Evolutionary conservation across 768 basidiomycete genomes (phyloP).

Genomic region (Boletus barrowsii): DNA sequence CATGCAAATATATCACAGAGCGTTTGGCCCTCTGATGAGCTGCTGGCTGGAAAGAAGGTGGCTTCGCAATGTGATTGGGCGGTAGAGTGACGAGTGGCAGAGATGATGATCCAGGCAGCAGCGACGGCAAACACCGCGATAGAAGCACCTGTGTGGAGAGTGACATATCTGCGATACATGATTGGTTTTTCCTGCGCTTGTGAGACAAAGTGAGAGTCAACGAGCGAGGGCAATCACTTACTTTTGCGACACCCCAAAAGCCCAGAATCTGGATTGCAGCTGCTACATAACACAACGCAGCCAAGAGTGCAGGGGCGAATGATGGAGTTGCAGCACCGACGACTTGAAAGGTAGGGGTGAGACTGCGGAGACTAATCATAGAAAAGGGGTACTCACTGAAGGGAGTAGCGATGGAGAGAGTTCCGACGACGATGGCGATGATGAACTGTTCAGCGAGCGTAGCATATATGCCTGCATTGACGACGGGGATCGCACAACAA

Average conservation of each 20-base stretch:
- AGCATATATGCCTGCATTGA: slow-evolving; percentile 88
- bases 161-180: slow-evolving; percentile 66
- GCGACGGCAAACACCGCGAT: slow-evolving; percentile 69
- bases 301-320: slow-evolving; percentile 72
- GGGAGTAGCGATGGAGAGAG: slow-evolving; percentile 74
- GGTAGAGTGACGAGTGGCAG: slow-evolving; percentile 69
- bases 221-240: slow-evolving; percentile 24
- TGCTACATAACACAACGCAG: slow-evolving; percentile 69
- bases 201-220: slow-evolving; percentile 2
- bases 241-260: slow-evolving; percentile 79
- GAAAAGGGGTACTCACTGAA: slow-evolving; percentile 52
- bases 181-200: slow-evolving; percentile 59
- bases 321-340: slow-evolving; percentile 84
- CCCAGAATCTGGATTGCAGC: slow-evolving; percentile 79
- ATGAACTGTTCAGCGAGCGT: slow-evolving; percentile 75
- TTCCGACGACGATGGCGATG: slow-evolving; percentile 62
- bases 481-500: slow-evolving; percentile 87
- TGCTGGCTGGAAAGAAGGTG: slow-evolving; percentile 48
- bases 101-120: slow-evolving; percentile 78
- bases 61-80: slow-evolving; percentile 66
- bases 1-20: slow-evolving; percentile 91
- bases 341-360: slow-evolving; percentile 44
- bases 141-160: slow-evolving; percentile 55
- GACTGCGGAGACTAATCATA: slow-evolving; percentile 1
- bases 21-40: slow-evolving; percentile 53